Conservation (phyloP, 352 stramenopile genomes). For the Halophytophthora polymorphica region DNA sequence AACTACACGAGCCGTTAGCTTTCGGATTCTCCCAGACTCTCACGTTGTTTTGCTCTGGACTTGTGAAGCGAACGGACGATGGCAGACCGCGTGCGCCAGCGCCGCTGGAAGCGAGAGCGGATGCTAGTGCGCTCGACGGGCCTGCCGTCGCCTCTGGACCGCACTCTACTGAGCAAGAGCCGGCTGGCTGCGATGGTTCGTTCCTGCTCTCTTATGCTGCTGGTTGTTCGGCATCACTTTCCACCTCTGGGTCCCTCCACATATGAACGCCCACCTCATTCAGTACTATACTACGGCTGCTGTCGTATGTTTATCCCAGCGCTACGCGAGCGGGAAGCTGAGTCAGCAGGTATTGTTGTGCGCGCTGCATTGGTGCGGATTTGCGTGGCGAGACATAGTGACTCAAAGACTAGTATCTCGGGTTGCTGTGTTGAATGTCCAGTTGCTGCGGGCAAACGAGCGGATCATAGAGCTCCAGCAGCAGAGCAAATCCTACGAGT, state of each 20-base stretch:
- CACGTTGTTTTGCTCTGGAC: too few species aligned
- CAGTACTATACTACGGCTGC: constrained; percentile 5
- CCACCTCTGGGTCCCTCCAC: too few species aligned
- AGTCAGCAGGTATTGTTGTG: constrained; percentile 46
- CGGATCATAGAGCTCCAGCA: constrained; percentile 49
- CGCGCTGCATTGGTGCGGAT: not conserved
- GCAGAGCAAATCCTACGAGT: constrained; percentile 42
- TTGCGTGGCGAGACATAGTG: not conserved
- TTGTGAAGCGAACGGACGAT: constrained; percentile 31
- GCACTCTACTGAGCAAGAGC: constrained; percentile 30
- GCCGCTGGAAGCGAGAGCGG: constrained; percentile 57
- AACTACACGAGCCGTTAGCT: not conserved
- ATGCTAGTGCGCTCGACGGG: constrained; percentile 40
- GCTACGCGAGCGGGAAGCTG: constrained; percentile 54
- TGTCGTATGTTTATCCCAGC: constrained; percentile 21
- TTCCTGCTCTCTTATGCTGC: not conserved
- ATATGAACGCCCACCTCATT: not conserved
- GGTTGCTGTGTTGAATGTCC: not conserved
- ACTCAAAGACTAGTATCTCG: too few species aligned
- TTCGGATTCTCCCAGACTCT: not conserved
- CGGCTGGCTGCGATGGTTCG: constrained; percentile 35
- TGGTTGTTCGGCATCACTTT: too few species aligned
- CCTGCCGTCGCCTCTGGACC: constrained; percentile 25
- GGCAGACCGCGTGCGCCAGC: constrained; percentile 36
- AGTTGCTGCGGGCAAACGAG: constrained; percentile 47